These are phyloP conservation scores for Tuber umbilicatum DNA, from an alignment of 495 filamentous ascomycete species.

Conservation along the genomic window DNA sequence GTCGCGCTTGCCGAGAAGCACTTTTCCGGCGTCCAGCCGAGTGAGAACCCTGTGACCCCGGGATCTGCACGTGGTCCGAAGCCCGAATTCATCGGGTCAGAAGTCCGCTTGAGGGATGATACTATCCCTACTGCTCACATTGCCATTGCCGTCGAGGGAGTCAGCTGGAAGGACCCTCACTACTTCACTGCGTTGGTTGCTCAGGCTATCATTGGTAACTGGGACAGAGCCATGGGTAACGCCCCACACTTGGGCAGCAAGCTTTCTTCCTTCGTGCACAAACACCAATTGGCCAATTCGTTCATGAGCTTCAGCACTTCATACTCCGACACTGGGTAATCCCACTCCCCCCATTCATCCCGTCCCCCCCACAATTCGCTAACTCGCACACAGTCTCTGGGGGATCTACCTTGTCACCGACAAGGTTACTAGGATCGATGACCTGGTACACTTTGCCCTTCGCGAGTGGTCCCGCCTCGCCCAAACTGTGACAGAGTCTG, in stretches of 20 bases:
- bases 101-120: slow-evolving; percentile 90
- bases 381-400: slow-evolving; percentile 66
- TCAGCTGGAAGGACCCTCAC: slow-evolving; percentile 97
- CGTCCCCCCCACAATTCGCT: slow-evolving; percentile 15
- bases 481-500: slow-evolving; percentile 73
- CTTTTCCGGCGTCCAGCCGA: slow-evolving; percentile 65
- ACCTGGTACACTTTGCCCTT: slow-evolving; percentile 95
- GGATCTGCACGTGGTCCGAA: slow-evolving; percentile 66
- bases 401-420: slow-evolving; percentile 98
- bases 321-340: slow-evolving; percentile 97
- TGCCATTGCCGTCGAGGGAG: slow-evolving; percentile 97
- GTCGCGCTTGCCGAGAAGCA: slow-evolving; percentile 95
- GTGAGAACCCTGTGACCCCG: slow-evolving; percentile 62
- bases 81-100: slow-evolving; percentile 93
- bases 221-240: slow-evolving; percentile 97
- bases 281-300: slow-evolving; percentile 92
- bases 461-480: slow-evolving; percentile 95
- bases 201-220: slow-evolving; percentile 99
- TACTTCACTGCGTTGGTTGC: slow-evolving; percentile 97
- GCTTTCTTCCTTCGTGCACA: slow-evolving; percentile 84
- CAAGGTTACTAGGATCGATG: slow-evolving; percentile 76
- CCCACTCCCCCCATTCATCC: not conserved
- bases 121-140: slow-evolving; percentile 94
- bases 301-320: slow-evolving; percentile 99
- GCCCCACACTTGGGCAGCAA: slow-evolving; percentile 94